Conservation (phyloP, 208 protist genomes). For the Trichomonas tenax region DNA sequence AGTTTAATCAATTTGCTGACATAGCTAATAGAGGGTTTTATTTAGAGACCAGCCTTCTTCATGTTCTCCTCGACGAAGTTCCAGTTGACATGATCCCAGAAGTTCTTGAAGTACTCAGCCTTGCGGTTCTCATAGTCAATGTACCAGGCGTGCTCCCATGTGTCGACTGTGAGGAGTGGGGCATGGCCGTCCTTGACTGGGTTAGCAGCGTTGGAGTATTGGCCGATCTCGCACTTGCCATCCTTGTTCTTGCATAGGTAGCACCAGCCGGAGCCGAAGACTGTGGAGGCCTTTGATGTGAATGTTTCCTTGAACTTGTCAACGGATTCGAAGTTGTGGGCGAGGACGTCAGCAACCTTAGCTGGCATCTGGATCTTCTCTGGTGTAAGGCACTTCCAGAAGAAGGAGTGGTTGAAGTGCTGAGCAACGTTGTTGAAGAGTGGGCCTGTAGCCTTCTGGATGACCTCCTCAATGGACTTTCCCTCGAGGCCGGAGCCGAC, state of each 20-base stretch:
- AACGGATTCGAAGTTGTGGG: background rate
- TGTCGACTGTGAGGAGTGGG: background rate
- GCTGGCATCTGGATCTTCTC: background rate
- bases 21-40: background rate
- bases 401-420: background rate
- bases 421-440: constrained; percentile 2
- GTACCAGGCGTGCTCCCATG: constrained; percentile 17
- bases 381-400: background rate
- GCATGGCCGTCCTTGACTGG: background rate
- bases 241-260: background rate
- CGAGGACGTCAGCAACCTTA: background rate
- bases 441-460: background rate
- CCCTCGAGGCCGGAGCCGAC: background rate
- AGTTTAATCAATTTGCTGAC: no score
- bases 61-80: constrained; percentile 11
- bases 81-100: background rate
- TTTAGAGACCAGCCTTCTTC: background rate
- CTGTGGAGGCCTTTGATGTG: background rate
- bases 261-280: constrained; percentile 11
- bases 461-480: background rate
- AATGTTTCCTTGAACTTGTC: background rate
- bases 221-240: background rate
- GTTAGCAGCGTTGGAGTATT: background rate
- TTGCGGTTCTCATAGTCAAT: constrained; percentile 7
- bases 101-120: background rate